phyloP scores from a whole-genome alignment of 139 green algal genomes.

The Edaphochlamys debaryana region DNA sequence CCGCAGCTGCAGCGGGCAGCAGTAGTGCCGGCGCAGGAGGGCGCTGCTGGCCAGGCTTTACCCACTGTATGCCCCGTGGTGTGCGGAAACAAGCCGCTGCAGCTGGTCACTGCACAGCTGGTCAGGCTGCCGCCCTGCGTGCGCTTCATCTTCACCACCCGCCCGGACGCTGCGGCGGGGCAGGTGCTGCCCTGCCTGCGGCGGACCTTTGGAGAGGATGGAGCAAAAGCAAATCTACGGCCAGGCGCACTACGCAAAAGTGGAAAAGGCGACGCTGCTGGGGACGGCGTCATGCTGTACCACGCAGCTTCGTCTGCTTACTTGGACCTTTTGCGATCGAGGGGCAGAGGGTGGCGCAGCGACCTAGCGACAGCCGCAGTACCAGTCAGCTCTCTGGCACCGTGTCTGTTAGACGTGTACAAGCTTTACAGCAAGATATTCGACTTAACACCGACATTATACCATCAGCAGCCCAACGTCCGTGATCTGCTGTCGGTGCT shows the following conservation, averaged over 20 bases:
- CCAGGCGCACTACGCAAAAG: not conserved
- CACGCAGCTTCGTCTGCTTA: not conserved
- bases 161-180: constrained; percentile 20
- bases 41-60: not conserved
- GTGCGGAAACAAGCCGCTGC: constrained; percentile 22
- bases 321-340: no score
- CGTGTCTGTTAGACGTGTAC: not conserved
- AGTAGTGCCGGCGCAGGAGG: not conserved
- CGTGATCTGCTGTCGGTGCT: constrained; percentile 4
- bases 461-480: not conserved
- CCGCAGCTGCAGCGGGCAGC: not conserved
- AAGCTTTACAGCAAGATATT: not conserved
- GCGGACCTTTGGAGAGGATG: not conserved
- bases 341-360: not conserved
- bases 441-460: not conserved
- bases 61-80: not conserved
- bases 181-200: constrained; percentile 1
- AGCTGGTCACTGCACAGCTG: not conserved
- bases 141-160: constrained; percentile 21
- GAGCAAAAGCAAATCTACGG: not conserved
- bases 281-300: not conserved
- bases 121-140: constrained; percentile 1
- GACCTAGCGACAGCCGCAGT: not conserved
- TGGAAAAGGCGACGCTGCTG: not conserved
- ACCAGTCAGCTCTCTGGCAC: not conserved